phyloP scores from a whole-genome alignment of 106 monocot genomes.

The Dioscorea alata region DNA sequence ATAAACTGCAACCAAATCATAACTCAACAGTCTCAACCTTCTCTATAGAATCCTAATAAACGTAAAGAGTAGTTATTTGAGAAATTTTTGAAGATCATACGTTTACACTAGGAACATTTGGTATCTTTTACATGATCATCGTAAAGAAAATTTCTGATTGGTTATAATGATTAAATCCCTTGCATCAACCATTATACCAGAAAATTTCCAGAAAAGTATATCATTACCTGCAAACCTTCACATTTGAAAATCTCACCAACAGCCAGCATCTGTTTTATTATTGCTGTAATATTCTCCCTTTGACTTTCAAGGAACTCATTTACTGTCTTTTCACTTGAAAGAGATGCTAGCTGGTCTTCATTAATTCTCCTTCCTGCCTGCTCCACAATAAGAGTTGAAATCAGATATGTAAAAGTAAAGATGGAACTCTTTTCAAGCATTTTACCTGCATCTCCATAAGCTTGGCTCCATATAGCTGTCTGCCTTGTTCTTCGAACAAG shows the following conservation, averaged over 20 bases:
- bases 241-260: conserved; percentile 81
- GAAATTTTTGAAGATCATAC: no score
- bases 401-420: conserved; percentile 12
- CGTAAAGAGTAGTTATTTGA: no score
- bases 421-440: neutral
- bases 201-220: neutral
- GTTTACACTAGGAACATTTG: no score
- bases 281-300: conserved; percentile 58
- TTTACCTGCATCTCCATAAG: conserved; percentile 84
- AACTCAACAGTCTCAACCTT: no score
- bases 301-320: conserved; percentile 65
- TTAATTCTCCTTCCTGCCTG: conserved; percentile 64
- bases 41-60: no score
- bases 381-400: neutral
- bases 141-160: no score
- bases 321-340: conserved; percentile 82
- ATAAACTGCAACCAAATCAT: no score
- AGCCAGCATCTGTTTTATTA: conserved; percentile 91
- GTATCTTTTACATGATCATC: no score
- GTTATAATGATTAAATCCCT: no score
- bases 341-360: conserved; percentile 61
- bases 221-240: conserved; percentile 77
- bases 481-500: conserved; percentile 96
- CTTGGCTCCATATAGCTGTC: conserved; percentile 84
- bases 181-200: no score